Base-by-base conservation (phyloP, 352 stramenopile species). In the Globisporangium spiculum region DNA sequence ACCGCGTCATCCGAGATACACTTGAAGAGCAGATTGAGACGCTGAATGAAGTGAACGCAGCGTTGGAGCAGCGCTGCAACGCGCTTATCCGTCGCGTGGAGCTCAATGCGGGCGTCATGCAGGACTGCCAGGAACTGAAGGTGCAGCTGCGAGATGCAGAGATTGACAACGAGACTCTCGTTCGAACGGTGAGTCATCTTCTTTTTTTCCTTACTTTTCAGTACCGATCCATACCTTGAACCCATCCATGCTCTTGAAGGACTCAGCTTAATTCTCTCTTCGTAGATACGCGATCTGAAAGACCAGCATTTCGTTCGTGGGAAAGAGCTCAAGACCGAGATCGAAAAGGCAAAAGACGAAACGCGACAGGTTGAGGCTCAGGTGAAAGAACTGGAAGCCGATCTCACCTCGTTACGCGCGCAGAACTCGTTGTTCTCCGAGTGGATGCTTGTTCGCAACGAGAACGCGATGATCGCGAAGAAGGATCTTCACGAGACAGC, bases 391-490 rank as follows among this genome's bases (percentile, higher is more conserved):
- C 67, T 93, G 18, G 72, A 92, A 52, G 69, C 71, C n/a, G 88
- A 96, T 34, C 65, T 92, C 12, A 68, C 69, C 4, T 80, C 84
- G 0, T 62, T 93, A 22, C 80, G 86, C 9, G 71, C 80, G 10
- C 82, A 92, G 60, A 92, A 91, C 60, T 80, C 79, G 8, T 65
- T 91, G 34, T 84, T 90, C 41, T 92, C 84, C 22, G 84, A 93
- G 66, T 93, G 83, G 80, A 90, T 92, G 87, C 76, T 92, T 5
- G 81, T 94, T 58, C 78, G 80, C 8, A 90, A 82, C 63, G 81
- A 86, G 34, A 90, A 92, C 36, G 59, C 74, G 6, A 61, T 81
- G 22, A 77, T 76, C 34, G 68, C 73, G 14, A 65, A 70, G 46
- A 66, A 59, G 22, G 63, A 67, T 32, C 54, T 34, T 0, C 46